These are phyloP conservation scores for Tetradesmus obliquus DNA, from an alignment of 139 green algal species.

Conservation along the genomic window DNA sequence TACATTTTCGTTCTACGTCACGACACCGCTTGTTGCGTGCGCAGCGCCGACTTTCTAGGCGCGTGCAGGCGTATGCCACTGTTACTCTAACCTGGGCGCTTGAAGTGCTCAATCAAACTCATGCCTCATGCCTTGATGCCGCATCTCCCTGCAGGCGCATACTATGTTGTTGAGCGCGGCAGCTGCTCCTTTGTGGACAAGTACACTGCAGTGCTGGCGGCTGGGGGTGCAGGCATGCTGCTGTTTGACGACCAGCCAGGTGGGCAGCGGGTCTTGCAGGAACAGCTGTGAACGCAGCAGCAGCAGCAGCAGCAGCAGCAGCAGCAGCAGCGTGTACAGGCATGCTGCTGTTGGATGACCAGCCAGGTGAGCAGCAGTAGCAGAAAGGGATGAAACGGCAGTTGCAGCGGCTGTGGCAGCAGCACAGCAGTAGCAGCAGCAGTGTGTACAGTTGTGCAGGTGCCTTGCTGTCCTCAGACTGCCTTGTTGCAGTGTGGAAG, in stretches of 20 bases:
- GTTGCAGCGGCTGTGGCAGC: not conserved
- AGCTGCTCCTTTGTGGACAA: slow-evolving; percentile 78
- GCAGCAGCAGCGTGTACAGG: too few relatives aligned
- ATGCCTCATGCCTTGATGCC: not conserved
- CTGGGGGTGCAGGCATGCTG: slow-evolving; percentile 67
- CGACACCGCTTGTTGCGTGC: not conserved
- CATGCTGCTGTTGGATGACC: not conserved
- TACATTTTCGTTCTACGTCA: not conserved
- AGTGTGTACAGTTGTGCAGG: too few relatives aligned
- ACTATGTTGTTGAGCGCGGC: slow-evolving; percentile 70
- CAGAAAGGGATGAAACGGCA: not conserved
- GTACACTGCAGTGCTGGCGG: slow-evolving; percentile 56
- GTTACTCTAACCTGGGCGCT: not conserved
- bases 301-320: not conserved
- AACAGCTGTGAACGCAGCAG: not conserved
- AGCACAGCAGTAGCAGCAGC: too few relatives aligned
- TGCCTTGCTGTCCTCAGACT: too few relatives aligned
- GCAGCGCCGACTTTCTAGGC: not conserved
- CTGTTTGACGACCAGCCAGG: slow-evolving; percentile 68
- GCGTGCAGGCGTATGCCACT: not conserved
- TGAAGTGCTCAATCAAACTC: not conserved
- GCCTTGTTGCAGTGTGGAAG: too few relatives aligned
- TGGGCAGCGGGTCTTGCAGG: slow-evolving; percentile 5
- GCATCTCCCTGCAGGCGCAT: slow-evolving; percentile 26
- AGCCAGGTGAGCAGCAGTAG: not conserved